phyloP scores from a whole-genome alignment of 2,329 filamentous ascomycete species.

The Aspergillus cejpii region DNA sequence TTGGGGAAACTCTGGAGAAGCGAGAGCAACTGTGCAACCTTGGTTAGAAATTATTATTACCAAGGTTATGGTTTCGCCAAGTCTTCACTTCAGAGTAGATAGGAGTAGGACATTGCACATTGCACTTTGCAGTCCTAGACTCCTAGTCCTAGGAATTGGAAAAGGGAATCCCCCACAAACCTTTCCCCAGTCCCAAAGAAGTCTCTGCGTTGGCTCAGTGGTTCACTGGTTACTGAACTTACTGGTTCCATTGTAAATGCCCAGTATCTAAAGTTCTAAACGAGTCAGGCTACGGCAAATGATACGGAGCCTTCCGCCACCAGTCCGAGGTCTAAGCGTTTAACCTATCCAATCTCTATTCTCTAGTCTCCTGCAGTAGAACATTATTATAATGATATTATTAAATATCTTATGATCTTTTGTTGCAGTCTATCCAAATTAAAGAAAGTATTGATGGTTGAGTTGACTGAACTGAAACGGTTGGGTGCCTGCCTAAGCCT shows the following conservation, averaged over 20 bases:
- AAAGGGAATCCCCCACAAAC: too few species aligned
- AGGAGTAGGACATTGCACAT: too few species aligned
- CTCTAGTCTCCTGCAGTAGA: constrained; percentile 6
- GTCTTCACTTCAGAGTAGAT: constrained; percentile 8
- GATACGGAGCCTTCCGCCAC: constrained; percentile 18
- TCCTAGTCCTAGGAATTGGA: too few species aligned
- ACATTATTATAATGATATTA: too few species aligned
- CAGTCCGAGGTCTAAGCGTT: neutral
- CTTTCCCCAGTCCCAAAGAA: too few species aligned
- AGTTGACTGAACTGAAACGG: neutral
- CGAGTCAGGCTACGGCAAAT: constrained; percentile 3
- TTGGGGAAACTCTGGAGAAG: neutral
- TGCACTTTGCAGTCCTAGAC: too few species aligned
- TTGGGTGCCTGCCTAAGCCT: neutral
- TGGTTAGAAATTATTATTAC: neutral
- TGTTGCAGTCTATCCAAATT: too few species aligned
- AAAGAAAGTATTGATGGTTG: too few species aligned
- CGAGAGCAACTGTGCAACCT: neutral
- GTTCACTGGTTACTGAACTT: too few species aligned
- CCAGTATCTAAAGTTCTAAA: constrained; percentile 2
- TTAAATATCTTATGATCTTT: too few species aligned
- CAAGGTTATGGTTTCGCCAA: constrained; percentile 7
- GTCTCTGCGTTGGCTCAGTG: too few species aligned
- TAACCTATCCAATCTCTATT: constrained; percentile 1
- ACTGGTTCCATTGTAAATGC: constrained; percentile 1